Conservation (phyloP, 140 eudicot species). For the Cichorium intybus region DNA sequence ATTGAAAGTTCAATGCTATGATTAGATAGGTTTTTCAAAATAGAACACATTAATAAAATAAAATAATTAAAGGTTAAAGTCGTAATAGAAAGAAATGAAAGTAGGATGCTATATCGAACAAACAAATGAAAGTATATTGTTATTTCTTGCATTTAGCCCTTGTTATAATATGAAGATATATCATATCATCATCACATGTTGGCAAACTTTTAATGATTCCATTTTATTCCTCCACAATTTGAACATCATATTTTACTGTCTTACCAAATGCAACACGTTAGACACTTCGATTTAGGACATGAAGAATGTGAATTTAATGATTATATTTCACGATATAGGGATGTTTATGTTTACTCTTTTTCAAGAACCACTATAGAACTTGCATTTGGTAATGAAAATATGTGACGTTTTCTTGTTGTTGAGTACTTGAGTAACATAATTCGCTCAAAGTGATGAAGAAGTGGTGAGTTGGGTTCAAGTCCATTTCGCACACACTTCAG, state of each 20-base stretch:
- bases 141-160: neutral
- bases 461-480: slow-evolving; percentile 30
- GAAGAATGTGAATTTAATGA: slow-evolving; percentile 30
- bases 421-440: slow-evolving; percentile 28
- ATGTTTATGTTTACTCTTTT: slow-evolving; percentile 27
- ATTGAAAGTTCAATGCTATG: neutral
- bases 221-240: neutral
- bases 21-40: neutral
- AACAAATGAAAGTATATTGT: too few species aligned
- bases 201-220: neutral
- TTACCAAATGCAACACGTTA: slow-evolving; percentile 26
- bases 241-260: slow-evolving; percentile 29
- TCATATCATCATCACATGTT: slow-evolving; percentile 10
- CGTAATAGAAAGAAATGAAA: too few species aligned
- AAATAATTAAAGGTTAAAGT: too few species aligned
- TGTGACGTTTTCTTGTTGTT: slow-evolving; percentile 32
- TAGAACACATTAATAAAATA: too few species aligned
- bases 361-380: slow-evolving; percentile 31
- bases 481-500: slow-evolving; percentile 18
- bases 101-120: neutral
- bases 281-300: slow-evolving; percentile 8
- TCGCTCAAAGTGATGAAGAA: slow-evolving; percentile 21
- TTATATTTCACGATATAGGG: slow-evolving; percentile 10
- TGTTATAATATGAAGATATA: too few species aligned
- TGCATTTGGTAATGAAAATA: slow-evolving; percentile 26